phyloP scores from a whole-genome alignment of 2,329 filamentous ascomycete genomes.

The Phoma sp. region DNA sequence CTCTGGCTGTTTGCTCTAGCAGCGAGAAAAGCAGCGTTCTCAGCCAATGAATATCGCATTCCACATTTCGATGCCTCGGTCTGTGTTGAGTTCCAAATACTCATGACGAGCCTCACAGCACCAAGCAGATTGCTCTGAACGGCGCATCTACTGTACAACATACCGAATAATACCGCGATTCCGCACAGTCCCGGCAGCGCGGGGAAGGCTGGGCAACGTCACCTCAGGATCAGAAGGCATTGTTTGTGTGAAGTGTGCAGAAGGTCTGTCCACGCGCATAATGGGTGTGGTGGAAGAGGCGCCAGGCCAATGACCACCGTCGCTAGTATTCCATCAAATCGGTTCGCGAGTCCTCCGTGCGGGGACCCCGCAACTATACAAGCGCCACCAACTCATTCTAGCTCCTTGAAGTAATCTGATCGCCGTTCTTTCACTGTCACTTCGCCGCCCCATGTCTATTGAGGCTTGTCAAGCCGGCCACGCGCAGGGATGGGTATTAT shows the following conservation, averaged over 20 bases:
- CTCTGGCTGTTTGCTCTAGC: not conserved
- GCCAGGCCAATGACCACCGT: not conserved
- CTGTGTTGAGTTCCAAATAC: not conserved
- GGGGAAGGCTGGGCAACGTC: not conserved
- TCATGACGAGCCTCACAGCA: not conserved
- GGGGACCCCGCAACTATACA: slow-evolving; percentile 9
- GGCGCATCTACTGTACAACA: not conserved
- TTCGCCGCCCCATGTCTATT: not conserved
- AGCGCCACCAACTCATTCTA: not conserved
- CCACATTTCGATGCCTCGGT: slow-evolving; percentile 4
- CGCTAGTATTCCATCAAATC: not conserved
- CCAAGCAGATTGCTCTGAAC: not conserved
- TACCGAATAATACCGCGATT: not conserved
- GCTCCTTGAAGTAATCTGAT: not conserved
- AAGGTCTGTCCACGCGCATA: not conserved
- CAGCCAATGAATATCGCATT: slow-evolving; percentile 1
- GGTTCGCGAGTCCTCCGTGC: slow-evolving; percentile 3
- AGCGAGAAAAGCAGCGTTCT: not conserved
- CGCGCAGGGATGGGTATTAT: slow-evolving; percentile 2
- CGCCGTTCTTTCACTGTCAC: slow-evolving; percentile 2
- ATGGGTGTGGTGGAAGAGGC: not conserved
- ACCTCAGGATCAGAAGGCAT: not conserved
- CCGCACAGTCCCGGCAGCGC: not conserved
- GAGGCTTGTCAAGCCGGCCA: not conserved
- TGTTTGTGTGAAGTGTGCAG: not conserved